Evolutionary conservation across 305 asterid species (phyloP).

Genomic region (Rubia tinctorum): DNA sequence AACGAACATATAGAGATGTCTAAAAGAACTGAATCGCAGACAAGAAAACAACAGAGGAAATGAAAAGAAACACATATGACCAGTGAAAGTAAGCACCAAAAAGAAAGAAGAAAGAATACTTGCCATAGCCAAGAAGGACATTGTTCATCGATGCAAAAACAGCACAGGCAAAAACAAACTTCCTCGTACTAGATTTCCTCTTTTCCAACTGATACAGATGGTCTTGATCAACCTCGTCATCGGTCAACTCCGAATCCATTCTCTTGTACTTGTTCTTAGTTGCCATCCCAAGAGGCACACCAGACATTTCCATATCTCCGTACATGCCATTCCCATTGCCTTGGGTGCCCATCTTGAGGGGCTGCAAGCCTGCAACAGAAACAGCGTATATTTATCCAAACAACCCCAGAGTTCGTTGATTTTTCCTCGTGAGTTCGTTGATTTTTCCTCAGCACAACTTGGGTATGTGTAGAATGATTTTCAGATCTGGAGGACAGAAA

Average conservation of each 20-base stretch:
- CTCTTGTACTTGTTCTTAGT: slow-evolving; percentile 63
- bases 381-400: not conserved
- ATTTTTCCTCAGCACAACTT: not conserved
- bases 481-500: slow-evolving; percentile 17
- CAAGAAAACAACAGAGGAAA: not conserved
- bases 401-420: not conserved
- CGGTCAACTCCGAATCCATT: slow-evolving; percentile 59
- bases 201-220: slow-evolving; percentile 49
- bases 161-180: slow-evolving; percentile 90
- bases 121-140: slow-evolving; percentile 97
- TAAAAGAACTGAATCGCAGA: not conserved
- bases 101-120: not conserved
- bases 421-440: no score
- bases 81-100: not conserved
- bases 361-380: slow-evolving; percentile 4
- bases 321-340: slow-evolving; percentile 44
- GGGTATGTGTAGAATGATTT: not conserved
- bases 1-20: not conserved
- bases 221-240: slow-evolving; percentile 38
- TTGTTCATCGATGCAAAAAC: slow-evolving; percentile 93
- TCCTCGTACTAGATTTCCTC: slow-evolving; percentile 55
- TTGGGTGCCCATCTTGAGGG: slow-evolving; percentile 24
- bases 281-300: slow-evolving; percentile 41
- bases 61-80: not conserved
- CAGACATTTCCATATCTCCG: slow-evolving; percentile 31